A percentile compares a stretch with the other conserved stretches of the same genome.
Evolutionary conservation across 208 protist species (phyloP).

Genomic region (Herpetomonas tarakana): DNA sequence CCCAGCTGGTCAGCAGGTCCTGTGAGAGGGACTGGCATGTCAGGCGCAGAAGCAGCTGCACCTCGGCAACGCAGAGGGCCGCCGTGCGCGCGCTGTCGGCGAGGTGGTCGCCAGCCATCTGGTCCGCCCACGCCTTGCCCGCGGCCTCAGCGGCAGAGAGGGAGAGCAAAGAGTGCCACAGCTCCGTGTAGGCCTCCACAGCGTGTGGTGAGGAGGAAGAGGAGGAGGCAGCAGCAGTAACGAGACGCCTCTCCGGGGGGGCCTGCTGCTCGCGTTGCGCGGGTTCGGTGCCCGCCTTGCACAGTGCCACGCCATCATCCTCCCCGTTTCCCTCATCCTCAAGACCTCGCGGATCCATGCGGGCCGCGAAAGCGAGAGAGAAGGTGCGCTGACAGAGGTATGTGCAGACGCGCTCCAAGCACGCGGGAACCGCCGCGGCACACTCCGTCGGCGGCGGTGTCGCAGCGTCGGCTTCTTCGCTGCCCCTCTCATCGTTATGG

Average conservation of each 20-base stretch:
- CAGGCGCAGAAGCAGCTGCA: background rate
- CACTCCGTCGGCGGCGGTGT: background rate
- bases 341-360: background rate
- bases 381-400: constrained; percentile 4
- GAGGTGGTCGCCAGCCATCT: background rate
- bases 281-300: background rate
- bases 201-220: no score
- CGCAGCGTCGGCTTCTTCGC: no score
- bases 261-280: background rate
- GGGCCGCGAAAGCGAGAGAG: constrained; percentile 2
- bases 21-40: background rate
- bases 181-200: background rate
- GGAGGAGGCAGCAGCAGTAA: background rate
- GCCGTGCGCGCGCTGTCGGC: background rate
- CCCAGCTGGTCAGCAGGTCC: constrained; percentile 7
- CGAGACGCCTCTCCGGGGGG: background rate
- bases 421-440: background rate
- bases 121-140: background rate
- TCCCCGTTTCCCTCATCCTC: no score
- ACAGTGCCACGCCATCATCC: no score
- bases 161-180: background rate
- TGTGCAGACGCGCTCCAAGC: background rate
- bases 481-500: no score
- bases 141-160: background rate
- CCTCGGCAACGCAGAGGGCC: background rate